Base-by-base conservation (phyloP, 208 protist genomes). In the Trypanosoma avium region DNA sequence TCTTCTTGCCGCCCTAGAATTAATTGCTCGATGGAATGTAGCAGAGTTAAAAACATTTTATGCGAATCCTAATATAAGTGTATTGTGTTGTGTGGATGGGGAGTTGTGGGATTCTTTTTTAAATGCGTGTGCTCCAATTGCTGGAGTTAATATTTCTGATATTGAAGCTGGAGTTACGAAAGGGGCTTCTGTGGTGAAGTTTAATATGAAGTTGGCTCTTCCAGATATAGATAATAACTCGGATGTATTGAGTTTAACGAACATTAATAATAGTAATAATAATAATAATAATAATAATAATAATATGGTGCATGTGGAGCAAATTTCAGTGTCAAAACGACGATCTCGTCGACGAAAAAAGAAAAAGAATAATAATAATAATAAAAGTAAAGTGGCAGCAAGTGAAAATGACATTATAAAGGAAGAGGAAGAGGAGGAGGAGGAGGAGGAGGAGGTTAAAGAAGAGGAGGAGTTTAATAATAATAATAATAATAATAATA, bases 71-170 rank as follows among this genome's bases (percentile, higher is more conserved):
- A 4, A 32, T 46, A 12, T 46, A 4, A 65, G 66, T 72, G 57
- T 72, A 9, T 30, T 64, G 13, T 66, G 69, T 52, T 26, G 42
- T 50, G 46, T 58, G 33, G 61, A 68, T 38, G 69, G 70, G 10
- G 61, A 75, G 35, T 24, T 76, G 42, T 87, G 79, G 79, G 78
- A 80, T n/a, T 40, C 47, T 12, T 87, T 90, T 35, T 56, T 80
- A 7, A 61, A 57, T 4, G 61, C 74, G 12, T 59, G 85, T 46
- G 69, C 84, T 1, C 73, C 81, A 0, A 75, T 91, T 6, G 81
- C 57, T 4, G 84, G 84, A 15, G 75, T 79, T 26, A 80, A 73
- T 2, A 49, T 88, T 4, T 38, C 42, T 3, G 75, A 76, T 15
- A 73, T 91, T 36, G 78, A 73, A 43, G 70, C 62, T 13, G 84